Base-by-base conservation (phyloP, 139 green algal genomes). In the Chlamydomonas incerta region DNA sequence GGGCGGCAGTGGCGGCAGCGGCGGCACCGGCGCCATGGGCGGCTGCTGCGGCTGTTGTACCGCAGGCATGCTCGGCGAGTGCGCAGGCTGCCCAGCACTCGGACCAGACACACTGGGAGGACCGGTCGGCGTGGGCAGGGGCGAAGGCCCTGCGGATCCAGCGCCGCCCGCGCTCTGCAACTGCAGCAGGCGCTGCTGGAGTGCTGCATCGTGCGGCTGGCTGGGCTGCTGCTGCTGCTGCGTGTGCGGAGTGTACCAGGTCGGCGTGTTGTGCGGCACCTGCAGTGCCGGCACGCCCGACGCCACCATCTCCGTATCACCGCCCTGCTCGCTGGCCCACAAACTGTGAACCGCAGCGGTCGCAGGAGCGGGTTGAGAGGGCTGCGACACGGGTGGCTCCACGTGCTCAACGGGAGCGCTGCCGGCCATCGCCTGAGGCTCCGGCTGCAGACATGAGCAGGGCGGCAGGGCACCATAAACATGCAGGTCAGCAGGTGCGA, bases 1-100 rank as follows among this genome's bases (percentile, higher is more conserved):
- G 9, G 63, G 63, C 10, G 77, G 77, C 77, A 83, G 60, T n/a
- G 77, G 63, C 0, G 77, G 77, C 77, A 83, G 29, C 2, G 41
- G 17, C 60, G 60, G 60, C 55, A 24, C 55, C 11, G 24, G 60
- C 60, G 60, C 60, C 18, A 62, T 5, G 11, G 55, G 55, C 20
- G 2, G 55, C 21, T 62, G 55, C 55, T 24, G 55, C 55, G 55
- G 18, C 55, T 24, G 55, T 4, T 62, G 55, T 6, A 24, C 55
- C 17, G 55, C 55, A 62, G 20, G 55, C 21, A 24, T 28, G 55
- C 55, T 24, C 9, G 55, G 20, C 2, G 55, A 23, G 8, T 62
- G 20, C 8, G 21, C 18, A 23, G 2, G 55, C 55, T 24, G 55
- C 55, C 41, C 41, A 8, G 41, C 41, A 50, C 41, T 50, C 6